Evolutionary conservation across 192 early-diverging fungal species (phyloP).

Genomic region (Entomortierella beljakovae): DNA sequence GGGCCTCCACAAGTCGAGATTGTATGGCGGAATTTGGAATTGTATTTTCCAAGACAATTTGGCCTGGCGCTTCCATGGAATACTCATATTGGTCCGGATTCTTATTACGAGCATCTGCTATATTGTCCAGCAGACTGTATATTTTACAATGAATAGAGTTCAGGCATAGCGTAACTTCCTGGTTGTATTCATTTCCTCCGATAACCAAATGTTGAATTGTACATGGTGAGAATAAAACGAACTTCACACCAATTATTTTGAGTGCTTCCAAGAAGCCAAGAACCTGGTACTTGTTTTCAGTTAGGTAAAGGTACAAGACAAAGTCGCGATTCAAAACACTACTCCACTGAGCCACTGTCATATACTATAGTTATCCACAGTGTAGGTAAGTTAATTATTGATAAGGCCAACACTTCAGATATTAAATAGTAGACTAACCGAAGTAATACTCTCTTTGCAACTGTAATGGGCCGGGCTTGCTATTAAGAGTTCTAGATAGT

Average conservation of each 20-base stretch:
- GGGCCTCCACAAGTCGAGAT: background rate
- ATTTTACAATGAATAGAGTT: background rate
- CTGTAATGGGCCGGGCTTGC: constrained; percentile 17
- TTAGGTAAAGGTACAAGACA: constrained; percentile 14
- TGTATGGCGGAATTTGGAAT: background rate
- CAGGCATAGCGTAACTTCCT: background rate
- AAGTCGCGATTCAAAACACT: constrained; percentile 15
- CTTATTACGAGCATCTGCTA: background rate
- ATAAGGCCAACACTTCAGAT: background rate
- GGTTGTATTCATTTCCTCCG: background rate
- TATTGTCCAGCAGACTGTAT: background rate
- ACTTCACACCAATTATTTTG: background rate
- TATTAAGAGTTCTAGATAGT: constrained; percentile 20
- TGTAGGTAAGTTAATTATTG: too few species aligned
- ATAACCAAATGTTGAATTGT: background rate
- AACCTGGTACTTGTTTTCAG: constrained; percentile 9
- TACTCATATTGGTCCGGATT: background rate
- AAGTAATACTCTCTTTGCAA: constrained; percentile 2
- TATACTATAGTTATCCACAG: constrained; percentile 6
- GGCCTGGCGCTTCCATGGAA: background rate
- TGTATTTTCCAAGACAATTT: background rate
- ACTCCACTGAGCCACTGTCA: constrained; percentile 17
- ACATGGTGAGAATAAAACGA: background rate
- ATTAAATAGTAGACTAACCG: background rate
- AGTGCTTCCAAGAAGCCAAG: constrained; percentile 19